Evolutionary conservation across 2,329 filamentous ascomycete genomes (phyloP).

Genomic region (Aspergillus sp.): DNA sequence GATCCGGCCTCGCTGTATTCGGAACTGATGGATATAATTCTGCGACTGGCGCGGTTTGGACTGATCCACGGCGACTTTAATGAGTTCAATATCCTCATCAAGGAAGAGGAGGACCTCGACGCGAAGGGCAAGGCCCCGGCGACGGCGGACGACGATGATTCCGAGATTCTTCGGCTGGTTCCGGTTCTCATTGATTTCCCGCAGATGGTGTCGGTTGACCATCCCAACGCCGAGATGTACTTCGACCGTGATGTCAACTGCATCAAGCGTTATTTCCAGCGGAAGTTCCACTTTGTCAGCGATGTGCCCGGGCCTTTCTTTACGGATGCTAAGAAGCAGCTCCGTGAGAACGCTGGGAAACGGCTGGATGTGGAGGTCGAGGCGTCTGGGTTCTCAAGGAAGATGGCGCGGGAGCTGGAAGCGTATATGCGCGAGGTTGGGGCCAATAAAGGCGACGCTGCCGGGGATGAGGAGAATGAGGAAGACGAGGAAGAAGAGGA

Average conservation of each 20-base stretch:
- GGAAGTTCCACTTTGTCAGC: slow-evolving; percentile 78
- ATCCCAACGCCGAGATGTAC: slow-evolving; percentile 89
- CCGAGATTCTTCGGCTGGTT: slow-evolving; percentile 46
- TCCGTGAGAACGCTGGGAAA: slow-evolving; percentile 51
- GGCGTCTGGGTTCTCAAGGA: slow-evolving; percentile 90
- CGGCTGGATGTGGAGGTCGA: slow-evolving; percentile 81
- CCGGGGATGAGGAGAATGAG: slow-evolving; percentile 32
- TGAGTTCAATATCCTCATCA: slow-evolving; percentile 95
- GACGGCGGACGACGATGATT: slow-evolving; percentile 16
- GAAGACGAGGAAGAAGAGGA: slow-evolving; percentile 25
- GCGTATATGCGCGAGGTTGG: slow-evolving; percentile 71
- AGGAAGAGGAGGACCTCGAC: slow-evolving; percentile 50
- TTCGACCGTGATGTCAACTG: slow-evolving; percentile 94
- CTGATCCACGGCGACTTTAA: slow-evolving; percentile 98
- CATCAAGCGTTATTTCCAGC: slow-evolving; percentile 86
- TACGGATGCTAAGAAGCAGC: slow-evolving; percentile 66
- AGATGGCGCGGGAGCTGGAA: slow-evolving; percentile 92
- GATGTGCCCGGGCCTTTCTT: slow-evolving; percentile 78
- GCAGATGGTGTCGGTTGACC: slow-evolving; percentile 94
- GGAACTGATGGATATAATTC: slow-evolving; percentile 79
- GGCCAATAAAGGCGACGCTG: slow-evolving; percentile 43
- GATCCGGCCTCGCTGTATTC: slow-evolving; percentile 79
- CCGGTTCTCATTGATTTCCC: slow-evolving; percentile 96
- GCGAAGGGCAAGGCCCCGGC: slow-evolving; percentile 30
- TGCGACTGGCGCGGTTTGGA: slow-evolving; percentile 73